phyloP scores from a whole-genome alignment of 176 grass and related monocot genomes.

The Cenchrus americanus region DNA sequence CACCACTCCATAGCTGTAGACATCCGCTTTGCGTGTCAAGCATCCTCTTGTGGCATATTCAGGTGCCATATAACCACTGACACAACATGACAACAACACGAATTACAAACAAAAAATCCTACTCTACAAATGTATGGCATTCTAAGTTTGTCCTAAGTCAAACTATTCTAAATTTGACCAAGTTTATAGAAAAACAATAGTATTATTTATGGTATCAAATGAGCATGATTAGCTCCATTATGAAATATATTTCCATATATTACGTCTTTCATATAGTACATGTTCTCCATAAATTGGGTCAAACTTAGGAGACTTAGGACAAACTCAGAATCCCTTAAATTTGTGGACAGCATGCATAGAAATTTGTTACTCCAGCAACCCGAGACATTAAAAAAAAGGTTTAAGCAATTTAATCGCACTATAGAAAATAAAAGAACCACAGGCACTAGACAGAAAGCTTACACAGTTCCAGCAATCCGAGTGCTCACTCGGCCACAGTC shows the following conservation, averaged over 20 bases:
- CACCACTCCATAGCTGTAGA: conserved; percentile 84
- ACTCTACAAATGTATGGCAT: not conserved
- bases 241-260: not conserved
- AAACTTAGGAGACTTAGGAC: not conserved
- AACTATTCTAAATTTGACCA: not conserved
- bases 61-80: conserved; percentile 94
- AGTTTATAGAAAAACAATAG: not conserved
- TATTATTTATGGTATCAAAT: not conserved
- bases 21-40: conserved; percentile 87
- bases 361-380: not conserved
- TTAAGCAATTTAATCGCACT: not conserved
- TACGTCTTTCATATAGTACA: not conserved
- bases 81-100: conserved; percentile 39
- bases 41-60: conserved; percentile 93
- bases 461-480: conserved; percentile 85
- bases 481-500: conserved; percentile 75
- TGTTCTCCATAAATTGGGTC: not conserved
- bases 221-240: not conserved
- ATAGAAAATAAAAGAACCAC: conserved; percentile 34
- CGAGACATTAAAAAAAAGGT: conserved; percentile 3
- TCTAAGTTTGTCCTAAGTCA: not conserved
- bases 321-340: no score
- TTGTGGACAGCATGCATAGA: not conserved
- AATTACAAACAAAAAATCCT: not conserved
- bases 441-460: conserved; percentile 49